phyloP scores from a whole-genome alignment of 805 yeast genomes.

The Wickerhamomyces rabaulensis region DNA sequence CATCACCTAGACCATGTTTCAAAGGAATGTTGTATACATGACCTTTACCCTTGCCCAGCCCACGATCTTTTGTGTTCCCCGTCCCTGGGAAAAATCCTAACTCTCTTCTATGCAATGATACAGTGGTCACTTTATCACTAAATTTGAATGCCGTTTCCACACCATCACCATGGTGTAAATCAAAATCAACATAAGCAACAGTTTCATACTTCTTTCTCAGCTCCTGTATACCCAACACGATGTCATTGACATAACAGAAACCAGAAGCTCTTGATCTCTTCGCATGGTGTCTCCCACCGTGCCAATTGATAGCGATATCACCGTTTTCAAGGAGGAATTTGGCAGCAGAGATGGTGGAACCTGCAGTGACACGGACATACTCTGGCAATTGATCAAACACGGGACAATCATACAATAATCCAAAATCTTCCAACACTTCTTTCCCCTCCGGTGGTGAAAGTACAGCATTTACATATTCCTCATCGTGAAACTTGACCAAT shows the following conservation, averaged over 20 bases:
- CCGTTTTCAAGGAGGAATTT: conserved; percentile 23
- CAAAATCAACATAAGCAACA: conserved; percentile 63
- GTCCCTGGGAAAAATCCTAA: conserved; percentile 73
- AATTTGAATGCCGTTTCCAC: conserved; percentile 60
- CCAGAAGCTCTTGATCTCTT: conserved; percentile 53
- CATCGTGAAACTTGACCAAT: conserved; percentile 45
- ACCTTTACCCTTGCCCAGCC: conserved; percentile 32
- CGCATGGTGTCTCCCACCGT: conserved; percentile 78
- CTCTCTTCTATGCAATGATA: conserved; percentile 61
- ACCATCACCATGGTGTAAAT: conserved; percentile 80
- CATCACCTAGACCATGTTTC: conserved; percentile 50
- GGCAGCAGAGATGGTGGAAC: conserved; percentile 52
- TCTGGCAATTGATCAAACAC: conserved; percentile 46
- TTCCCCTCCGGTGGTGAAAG: conserved; percentile 16
- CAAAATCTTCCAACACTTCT: conserved; percentile 30
- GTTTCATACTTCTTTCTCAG: conserved; percentile 41
- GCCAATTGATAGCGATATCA: conserved; percentile 59
- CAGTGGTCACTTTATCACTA: conserved; percentile 50
- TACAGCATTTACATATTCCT: conserved; percentile 35
- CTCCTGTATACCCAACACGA: conserved; percentile 49
- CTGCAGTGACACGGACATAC: conserved; percentile 47
- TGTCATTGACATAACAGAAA: conserved; percentile 70
- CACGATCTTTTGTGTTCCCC: conserved; percentile 38
- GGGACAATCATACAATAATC: conserved; percentile 61
- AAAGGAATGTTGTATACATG: conserved; percentile 50